Evolutionary conservation across 306 rosid species (phyloP), one percentile per base, ranked within the genome.

Genomic region (Vigna hirtella): DNA sequence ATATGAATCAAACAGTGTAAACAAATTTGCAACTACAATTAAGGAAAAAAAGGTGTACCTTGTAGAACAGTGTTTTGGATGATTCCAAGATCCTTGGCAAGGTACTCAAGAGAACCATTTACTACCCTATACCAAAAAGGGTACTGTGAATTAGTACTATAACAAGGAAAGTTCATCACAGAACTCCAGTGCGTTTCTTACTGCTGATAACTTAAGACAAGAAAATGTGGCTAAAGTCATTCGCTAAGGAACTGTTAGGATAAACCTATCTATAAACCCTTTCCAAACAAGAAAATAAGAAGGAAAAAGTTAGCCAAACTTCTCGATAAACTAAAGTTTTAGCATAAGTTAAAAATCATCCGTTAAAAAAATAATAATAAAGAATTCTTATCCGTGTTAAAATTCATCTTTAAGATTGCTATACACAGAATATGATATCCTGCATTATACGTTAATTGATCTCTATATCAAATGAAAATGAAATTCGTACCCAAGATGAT

Each of bases 81-180:
- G 20, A 94, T 94, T 34, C 92, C 96, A 62, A 94, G 98, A 87
- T 94, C 97, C 86, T 87, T 90, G 16, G 97, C 84, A 7, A 94
- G 91, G 86, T 92, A 94, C 90, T 92, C 98, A 30, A 94, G 97
- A 76, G 96, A 87, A 36, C 96, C 97, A 83, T 94, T 94, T 47
- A 94, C 97, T 72, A 94, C 98, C 85, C 98, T 94, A 85, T 82
- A 88, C 64, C 73, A 83, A 74, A 83, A 64, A 77, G 59, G 77
- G 73, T 45, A 66, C 59, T 40, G 22, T 83, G 59, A 79, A 68
- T 51, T 47, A 48, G 70, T 24, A 26, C 72, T 51, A n/a, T n/a
- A 62, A 71, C 57, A 81, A 2, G n/a, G 63, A 63, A 30, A 62
- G 57, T n/a, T 72, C 74, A 49, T 36, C 43, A 47, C 20, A 18